Percentiles rank a stretch among this genome's conserved stretches.
These are phyloP conservation scores for Davidsoniella australis DNA, from an alignment of 2,329 filamentous ascomycete genomes.

Conservation along the genomic window DNA sequence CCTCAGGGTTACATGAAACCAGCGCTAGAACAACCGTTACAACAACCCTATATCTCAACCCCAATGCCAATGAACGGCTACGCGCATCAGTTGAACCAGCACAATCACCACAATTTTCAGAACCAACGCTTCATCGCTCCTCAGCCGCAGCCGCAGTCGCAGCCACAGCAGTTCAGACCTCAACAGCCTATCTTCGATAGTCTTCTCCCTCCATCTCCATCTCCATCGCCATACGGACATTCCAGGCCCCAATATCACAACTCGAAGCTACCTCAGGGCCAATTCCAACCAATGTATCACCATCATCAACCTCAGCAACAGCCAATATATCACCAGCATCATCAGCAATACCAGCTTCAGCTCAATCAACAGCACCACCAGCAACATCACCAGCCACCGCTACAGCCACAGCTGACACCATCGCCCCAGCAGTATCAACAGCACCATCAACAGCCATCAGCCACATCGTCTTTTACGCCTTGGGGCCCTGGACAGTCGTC, in stretches of 20 bases:
- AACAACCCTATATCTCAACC: not conserved
- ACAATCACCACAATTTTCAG: not conserved
- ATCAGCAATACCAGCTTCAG: constrained; percentile 1
- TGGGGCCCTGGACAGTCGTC: not conserved
- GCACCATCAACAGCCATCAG: not conserved
- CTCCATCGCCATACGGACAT: not conserved
- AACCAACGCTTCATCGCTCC: not conserved
- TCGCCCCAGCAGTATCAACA: not conserved
- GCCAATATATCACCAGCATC: not conserved
- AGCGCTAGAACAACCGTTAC: not conserved
- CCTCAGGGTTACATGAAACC: not conserved
- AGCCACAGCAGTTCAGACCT: not conserved
- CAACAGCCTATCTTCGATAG: not conserved
- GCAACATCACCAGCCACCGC: not conserved
- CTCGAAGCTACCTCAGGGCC: not conserved
- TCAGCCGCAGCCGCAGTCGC: not conserved
- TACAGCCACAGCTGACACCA: not conserved
- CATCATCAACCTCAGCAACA: not conserved
- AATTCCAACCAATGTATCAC: not conserved
- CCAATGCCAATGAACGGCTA: not conserved
- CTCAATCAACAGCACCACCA: not conserved
- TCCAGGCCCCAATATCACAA: not conserved
- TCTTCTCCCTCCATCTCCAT: not conserved
- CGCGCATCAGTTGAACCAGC: not conserved
- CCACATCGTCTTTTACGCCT: not conserved